Evolutionary conservation across 805 yeast genomes (phyloP).

Genomic region (Jamesozyma spencerorum): DNA sequence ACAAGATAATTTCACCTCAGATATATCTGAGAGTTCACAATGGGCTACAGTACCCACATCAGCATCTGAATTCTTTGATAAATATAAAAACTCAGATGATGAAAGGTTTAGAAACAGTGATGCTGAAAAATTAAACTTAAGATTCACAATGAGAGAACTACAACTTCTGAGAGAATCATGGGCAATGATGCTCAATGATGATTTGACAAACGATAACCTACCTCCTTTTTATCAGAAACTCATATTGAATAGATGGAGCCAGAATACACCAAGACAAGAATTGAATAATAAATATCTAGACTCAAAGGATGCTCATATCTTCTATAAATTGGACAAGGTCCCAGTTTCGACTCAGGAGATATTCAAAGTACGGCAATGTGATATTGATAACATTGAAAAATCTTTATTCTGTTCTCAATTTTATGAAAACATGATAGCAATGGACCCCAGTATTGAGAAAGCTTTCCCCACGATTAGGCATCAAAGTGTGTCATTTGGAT

Average conservation of each 20-base stretch:
- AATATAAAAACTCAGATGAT: too few species aligned
- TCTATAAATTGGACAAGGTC: too few species aligned
- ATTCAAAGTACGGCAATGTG: not conserved
- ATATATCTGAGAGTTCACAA: too few species aligned
- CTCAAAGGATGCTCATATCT: not conserved
- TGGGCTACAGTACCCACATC: too few species aligned
- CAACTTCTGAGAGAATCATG: conserved; percentile 32
- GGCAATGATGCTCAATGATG: conserved; percentile 33
- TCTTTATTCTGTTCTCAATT: conserved; percentile 69
- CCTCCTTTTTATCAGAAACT: conserved; percentile 5
- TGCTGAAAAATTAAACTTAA: not conserved
- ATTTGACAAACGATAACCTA: conserved; percentile 5
- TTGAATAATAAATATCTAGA: not conserved
- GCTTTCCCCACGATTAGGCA: conserved; percentile 67
- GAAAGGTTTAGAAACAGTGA: too few species aligned
- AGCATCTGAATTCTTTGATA: too few species aligned
- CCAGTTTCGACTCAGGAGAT: not conserved
- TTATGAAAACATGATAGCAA: conserved; percentile 55
- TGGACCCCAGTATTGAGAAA: conserved; percentile 52
- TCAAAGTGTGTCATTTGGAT: conserved; percentile 75
- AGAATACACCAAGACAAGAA: not conserved
- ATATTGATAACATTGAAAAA: conserved; percentile 23
- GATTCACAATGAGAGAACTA: conserved; percentile 23
- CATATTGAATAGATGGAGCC: not conserved
- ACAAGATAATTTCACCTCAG: too few species aligned